Percentiles rank a stretch among this genome's conserved stretches.
These are phyloP conservation scores for Heliamphora exappendiculata DNA, from an alignment of 148 eudicot species.

Conservation along the genomic window DNA sequence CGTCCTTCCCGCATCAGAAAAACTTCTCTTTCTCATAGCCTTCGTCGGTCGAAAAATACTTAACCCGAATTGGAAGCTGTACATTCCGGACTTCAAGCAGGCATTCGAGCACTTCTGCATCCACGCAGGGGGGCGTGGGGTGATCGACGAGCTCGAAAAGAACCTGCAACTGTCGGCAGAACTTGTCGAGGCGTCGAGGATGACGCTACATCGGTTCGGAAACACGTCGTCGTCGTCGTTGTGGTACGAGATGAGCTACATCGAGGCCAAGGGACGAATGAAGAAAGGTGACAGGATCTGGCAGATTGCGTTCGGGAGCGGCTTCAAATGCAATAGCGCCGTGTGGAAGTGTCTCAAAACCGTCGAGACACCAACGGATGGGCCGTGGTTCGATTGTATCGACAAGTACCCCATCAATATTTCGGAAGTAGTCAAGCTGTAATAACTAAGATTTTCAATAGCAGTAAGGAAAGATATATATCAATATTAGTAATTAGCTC, in stretches of 20 bases:
- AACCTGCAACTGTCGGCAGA: constrained; percentile 23
- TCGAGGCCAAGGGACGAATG: constrained; percentile 32
- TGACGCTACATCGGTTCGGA: constrained; percentile 33
- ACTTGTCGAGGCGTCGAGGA: constrained; percentile 34
- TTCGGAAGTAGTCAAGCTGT: constrained; percentile 23
- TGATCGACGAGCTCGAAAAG: constrained; percentile 32
- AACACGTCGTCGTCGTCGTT: constrained; percentile 32
- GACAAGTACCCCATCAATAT: constrained; percentile 21
- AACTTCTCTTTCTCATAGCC: constrained; percentile 20
- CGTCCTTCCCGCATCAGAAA: constrained; percentile 33
- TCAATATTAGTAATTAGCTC: too few relatives aligned
- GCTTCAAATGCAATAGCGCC: constrained; percentile 36
- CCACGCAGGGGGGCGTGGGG: constrained; percentile 34
- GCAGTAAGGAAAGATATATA: too few relatives aligned
- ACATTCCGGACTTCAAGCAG: constrained; percentile 33
- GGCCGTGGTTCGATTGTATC: constrained; percentile 26
- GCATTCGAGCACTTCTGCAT: constrained; percentile 36
- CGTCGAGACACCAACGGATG: constrained; percentile 12
- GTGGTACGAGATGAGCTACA: constrained; percentile 33
- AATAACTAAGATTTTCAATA: too few relatives aligned
- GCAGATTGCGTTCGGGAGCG: constrained; percentile 35
- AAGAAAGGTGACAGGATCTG: constrained; percentile 28
- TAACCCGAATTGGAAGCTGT: constrained; percentile 21
- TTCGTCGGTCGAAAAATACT: constrained; percentile 24
- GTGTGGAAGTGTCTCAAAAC: constrained; percentile 31